Conservation (phyloP, 1,139 yeast genomes). For the Saccharomyces hybrid region DNA sequence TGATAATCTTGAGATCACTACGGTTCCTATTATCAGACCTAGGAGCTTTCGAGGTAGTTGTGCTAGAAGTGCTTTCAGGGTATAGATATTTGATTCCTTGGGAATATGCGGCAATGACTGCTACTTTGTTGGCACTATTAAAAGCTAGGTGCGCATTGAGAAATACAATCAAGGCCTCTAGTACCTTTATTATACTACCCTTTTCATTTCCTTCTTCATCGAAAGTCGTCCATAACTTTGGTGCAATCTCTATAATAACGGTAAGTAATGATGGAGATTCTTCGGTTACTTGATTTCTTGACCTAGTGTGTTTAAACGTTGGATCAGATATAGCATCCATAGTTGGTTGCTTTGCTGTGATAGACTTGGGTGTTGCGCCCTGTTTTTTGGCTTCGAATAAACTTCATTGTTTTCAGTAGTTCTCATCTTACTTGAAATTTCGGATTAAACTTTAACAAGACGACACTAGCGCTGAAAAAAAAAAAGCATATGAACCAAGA, state of each 20-base stretch:
- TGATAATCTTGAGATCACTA: conserved; percentile 23
- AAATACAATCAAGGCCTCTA: conserved; percentile 29
- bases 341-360: neutral
- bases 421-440: neutral
- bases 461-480: neutral
- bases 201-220: conserved; percentile 24
- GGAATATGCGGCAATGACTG: conserved; percentile 73
- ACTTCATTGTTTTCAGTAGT: too few relatives aligned
- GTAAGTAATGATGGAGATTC: conserved; percentile 81
- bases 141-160: conserved; percentile 82
- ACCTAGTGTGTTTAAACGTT: conserved; percentile 38
- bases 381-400: too few relatives aligned
- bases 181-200: conserved; percentile 24
- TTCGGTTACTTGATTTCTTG: conserved; percentile 32
- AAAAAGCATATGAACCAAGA: neutral
- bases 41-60: conserved; percentile 5
- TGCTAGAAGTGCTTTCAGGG: conserved; percentile 39
- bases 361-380: neutral
- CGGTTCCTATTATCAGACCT: conserved; percentile 16
- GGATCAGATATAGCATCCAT: conserved; percentile 77
- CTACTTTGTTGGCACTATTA: conserved; percentile 77
- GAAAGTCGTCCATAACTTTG: conserved; percentile 64
- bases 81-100: conserved; percentile 63
- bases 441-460: neutral
- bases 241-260: conserved; percentile 70